These are phyloP conservation scores for Globisporangium mamillatum DNA, from an alignment of 352 stramenopile genomes.

Conservation along the genomic window DNA sequence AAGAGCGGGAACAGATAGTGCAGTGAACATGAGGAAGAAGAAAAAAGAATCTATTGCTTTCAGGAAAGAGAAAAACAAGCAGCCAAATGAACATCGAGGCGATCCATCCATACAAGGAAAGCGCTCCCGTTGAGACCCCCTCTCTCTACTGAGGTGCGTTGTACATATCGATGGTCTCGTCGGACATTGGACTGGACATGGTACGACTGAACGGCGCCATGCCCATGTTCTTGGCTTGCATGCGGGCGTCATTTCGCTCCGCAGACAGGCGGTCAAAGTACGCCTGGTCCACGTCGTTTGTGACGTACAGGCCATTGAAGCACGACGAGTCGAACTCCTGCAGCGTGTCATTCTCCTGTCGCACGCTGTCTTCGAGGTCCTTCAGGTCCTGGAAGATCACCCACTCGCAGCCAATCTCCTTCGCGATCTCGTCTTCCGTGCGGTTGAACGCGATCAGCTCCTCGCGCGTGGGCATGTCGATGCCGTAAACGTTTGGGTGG, in stretches of 20 bases:
- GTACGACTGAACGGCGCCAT: slow-evolving; percentile 75
- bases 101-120: background rate
- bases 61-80: background rate
- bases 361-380: slow-evolving; percentile 90
- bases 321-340: slow-evolving; percentile 94
- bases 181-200: slow-evolving; percentile 71
- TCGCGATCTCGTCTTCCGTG: slow-evolving; percentile 93
- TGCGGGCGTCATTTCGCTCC: slow-evolving; percentile 77
- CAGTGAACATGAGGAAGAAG: background rate
- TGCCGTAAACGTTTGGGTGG: slow-evolving; percentile 99
- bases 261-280: slow-evolving; percentile 84
- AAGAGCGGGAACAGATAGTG: background rate
- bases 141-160: slow-evolving; percentile 74
- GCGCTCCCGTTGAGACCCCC: background rate
- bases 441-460: slow-evolving; percentile 97
- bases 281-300: slow-evolving; percentile 85
- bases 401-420: slow-evolving; percentile 94
- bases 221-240: slow-evolving; percentile 84
- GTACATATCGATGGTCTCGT: slow-evolving; percentile 89
- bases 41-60: slow-evolving; percentile 5
- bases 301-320: slow-evolving; percentile 97
- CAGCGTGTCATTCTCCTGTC: slow-evolving; percentile 67
- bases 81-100: background rate
- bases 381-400: slow-evolving; percentile 92
- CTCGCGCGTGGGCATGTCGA: slow-evolving; percentile 98